Conservation (phyloP, 805 yeast species). For the Candida vartiovaarae region DNA sequence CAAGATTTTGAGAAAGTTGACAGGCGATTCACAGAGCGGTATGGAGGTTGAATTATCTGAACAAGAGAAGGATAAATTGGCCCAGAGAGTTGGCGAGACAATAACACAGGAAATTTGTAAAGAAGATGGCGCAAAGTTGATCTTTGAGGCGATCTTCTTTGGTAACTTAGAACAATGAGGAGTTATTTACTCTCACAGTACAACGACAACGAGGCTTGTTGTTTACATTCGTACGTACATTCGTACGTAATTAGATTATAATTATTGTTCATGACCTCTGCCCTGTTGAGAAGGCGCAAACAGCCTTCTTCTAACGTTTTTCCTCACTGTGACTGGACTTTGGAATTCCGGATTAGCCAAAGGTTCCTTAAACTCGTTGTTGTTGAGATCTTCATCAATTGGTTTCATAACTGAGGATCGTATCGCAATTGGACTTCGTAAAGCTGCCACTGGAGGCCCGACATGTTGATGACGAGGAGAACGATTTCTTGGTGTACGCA, state of each 20-base stretch:
- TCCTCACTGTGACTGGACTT: constrained; percentile 17
- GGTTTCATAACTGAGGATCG: constrained; percentile 14
- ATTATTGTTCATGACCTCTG: too few species aligned
- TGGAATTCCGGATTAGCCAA: constrained; percentile 10
- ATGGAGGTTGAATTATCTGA: constrained; percentile 33
- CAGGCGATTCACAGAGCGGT: constrained; percentile 24
- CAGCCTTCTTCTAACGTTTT: constrained; percentile 27
- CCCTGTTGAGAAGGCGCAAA: constrained; percentile 26
- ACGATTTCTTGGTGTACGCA: constrained; percentile 8
- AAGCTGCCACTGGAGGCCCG: not conserved
- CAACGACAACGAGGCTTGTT: not conserved
- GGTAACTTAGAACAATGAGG: constrained; percentile 40
- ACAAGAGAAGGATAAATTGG: constrained; percentile 36
- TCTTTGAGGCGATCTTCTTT: constrained; percentile 62
- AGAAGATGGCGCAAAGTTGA: constrained; percentile 40
- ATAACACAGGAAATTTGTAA: constrained; percentile 44
- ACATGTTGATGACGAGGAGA: too few species aligned
- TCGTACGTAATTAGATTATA: too few species aligned
- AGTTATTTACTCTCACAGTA: too few species aligned
- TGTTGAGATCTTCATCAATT: constrained; percentile 3
- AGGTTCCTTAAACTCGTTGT: not conserved
- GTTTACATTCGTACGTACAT: not conserved
- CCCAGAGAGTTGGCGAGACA: constrained; percentile 52
- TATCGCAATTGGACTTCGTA: constrained; percentile 18
- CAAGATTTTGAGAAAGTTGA: constrained; percentile 45